Conservation (phyloP, 139 green algal genomes). For the Chlorella sp. region DNA sequence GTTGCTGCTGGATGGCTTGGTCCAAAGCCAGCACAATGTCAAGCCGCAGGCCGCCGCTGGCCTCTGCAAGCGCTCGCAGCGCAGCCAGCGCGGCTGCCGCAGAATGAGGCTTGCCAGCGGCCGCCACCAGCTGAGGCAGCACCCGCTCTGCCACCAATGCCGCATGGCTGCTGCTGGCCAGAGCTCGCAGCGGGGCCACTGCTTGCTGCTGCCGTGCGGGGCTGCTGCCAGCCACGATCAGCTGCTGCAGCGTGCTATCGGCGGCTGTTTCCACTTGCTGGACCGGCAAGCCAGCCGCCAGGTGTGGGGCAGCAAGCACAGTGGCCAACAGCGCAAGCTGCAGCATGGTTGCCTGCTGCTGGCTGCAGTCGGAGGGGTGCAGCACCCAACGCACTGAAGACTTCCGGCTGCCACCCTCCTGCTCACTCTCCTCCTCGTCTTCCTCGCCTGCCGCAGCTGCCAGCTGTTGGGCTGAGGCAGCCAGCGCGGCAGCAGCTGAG, state of each 20-base stretch:
- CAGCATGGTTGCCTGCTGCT: neutral
- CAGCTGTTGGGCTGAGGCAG: neutral
- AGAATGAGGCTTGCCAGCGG: neutral
- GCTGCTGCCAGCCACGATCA: neutral
- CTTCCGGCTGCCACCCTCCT: neutral
- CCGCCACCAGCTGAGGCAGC: constrained; percentile 6
- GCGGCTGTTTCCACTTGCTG: neutral
- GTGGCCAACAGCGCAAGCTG: constrained; percentile 13
- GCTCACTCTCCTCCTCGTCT: neutral
- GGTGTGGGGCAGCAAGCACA: neutral
- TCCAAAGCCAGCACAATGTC: constrained; percentile 18
- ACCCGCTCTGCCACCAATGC: neutral
- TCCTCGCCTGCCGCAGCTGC: neutral
- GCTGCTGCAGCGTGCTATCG: constrained; percentile 4
- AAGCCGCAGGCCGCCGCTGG: neutral
- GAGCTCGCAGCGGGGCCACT: neutral
- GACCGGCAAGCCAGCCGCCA: neutral
- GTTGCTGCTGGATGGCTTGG: constrained; percentile 8
- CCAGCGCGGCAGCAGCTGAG: neutral
- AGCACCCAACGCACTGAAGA: neutral
- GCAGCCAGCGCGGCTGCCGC: neutral
- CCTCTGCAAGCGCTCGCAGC: constrained; percentile 11
- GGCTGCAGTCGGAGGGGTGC: neutral
- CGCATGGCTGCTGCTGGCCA: neutral
- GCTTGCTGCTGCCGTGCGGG: neutral